Percentiles rank a stretch among this genome's conserved stretches.
phyloP scores from a whole-genome alignment of 805 yeast genomes.

The Hagleromyces aurorensis region DNA sequence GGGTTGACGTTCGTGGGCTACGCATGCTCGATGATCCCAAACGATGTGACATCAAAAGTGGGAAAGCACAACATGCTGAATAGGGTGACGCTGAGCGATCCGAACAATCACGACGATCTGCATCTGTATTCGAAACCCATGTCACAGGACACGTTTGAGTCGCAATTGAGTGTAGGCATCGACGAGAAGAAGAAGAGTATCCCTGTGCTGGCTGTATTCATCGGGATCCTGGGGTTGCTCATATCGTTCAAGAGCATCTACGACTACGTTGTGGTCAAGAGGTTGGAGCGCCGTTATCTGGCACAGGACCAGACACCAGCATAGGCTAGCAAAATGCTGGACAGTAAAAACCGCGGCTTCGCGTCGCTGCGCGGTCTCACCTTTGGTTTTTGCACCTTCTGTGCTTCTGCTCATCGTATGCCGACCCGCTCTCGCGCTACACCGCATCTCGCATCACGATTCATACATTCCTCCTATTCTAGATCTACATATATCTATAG shows the following conservation, averaged over 20 bases:
- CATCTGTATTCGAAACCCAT: constrained; percentile 19
- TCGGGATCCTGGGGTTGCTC: constrained; percentile 62
- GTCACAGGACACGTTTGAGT: constrained; percentile 24
- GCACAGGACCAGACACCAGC: constrained; percentile 18
- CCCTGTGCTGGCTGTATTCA: constrained; percentile 51
- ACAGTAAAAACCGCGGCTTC: not conserved
- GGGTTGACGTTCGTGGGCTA: constrained; percentile 76
- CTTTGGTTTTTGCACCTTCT: no score
- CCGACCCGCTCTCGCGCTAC: no score
- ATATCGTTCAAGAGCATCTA: constrained; percentile 58
- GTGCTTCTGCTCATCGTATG: no score
- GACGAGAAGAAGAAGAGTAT: constrained; percentile 30
- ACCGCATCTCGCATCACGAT: no score
- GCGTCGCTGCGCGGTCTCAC: no score
- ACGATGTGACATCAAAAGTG: constrained; percentile 29
- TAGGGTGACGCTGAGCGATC: constrained; percentile 48
- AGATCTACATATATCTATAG: not conserved
- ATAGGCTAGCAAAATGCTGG: not conserved
- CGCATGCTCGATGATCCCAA: constrained; percentile 52
- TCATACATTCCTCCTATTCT: no score
- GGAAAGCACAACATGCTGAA: constrained; percentile 24
- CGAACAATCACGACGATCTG: constrained; percentile 46
- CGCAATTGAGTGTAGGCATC: constrained; percentile 25
- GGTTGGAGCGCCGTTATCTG: constrained; percentile 47
- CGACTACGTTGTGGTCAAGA: constrained; percentile 69